Evolutionary conservation across 1,284 basidiomycete genomes (phyloP).

Genomic region (Rhodotorula sp.): DNA sequence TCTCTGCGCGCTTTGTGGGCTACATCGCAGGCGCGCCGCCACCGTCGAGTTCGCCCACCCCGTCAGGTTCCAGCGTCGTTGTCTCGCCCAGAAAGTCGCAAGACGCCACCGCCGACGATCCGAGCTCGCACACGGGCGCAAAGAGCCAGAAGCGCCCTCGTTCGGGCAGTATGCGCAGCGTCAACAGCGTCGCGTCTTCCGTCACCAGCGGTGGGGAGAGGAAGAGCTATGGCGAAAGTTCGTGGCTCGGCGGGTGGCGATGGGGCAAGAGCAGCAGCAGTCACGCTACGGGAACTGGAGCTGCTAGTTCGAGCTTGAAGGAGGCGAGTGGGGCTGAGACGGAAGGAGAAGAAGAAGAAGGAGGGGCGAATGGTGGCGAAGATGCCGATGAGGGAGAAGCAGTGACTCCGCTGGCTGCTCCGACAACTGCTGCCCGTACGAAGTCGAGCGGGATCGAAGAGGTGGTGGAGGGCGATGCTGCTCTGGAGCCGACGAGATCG

Average conservation of each 20-base stretch:
- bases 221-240: conserved; percentile 22
- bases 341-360: background rate
- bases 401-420: background rate
- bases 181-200: conserved; percentile 10
- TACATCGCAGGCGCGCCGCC: conserved; percentile 8
- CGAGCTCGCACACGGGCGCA: background rate
- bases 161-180: conserved; percentile 20
- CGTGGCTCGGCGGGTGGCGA: conserved; percentile 36
- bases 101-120: background rate
- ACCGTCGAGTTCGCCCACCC: background rate
- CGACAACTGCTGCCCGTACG: background rate
- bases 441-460: background rate
- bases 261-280: background rate
- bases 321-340: background rate
- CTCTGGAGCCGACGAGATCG: background rate
- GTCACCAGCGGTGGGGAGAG: background rate
- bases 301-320: background rate
- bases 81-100: background rate
- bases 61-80: background rate
- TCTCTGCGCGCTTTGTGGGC: conserved; percentile 37
- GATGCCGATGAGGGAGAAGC: background rate
- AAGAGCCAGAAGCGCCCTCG: background rate
- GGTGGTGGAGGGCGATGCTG: background rate
- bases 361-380: background rate
- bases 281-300: background rate